Base-by-base conservation (phyloP, 139 green algal species). In the Deuterostichococcus epilithicus region DNA sequence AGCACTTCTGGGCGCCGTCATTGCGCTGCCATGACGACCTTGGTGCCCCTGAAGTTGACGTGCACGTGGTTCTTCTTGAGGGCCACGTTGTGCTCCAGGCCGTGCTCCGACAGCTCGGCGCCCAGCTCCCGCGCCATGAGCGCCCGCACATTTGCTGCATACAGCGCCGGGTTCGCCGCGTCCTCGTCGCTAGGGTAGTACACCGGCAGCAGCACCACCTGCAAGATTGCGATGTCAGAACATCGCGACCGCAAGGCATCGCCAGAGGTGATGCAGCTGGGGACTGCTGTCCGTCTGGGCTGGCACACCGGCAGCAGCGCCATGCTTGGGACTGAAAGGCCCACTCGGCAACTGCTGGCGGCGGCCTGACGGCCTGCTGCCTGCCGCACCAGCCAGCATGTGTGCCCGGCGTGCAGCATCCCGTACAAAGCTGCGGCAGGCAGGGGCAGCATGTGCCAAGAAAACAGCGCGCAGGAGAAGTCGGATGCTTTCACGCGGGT, bases 61-160 rank as follows among this genome's bases (percentile, higher is more conserved):
- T 42, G 52, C 37, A 78, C 59, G 20, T 80, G 73, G 25, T 30
- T 35, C 28, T 33, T 70, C 74, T 76, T 77, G 38, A 85, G 73
- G 37, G 69, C 72, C 65, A 74, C 72, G 60, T 85, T 74, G 28
- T 85, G 59, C 30, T 33, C 36, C 2, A 87, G 37, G 34, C 82
- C 78, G 22, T 84, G 73, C 30, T 32, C 15, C n/a, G 34, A 65
- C 10, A 81, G 52, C 36, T 32, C 4, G 33, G 68, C 73, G 34
- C 76, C 71, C 63, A 81, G 76, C 42, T 72, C 45, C 1, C 82
- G 59, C 1, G 78, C 80, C 60, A 89, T 89, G 20, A 87, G 45
- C 52, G 35, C 33, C 13, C 85, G 73, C 65, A 89, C 83, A 30
- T 87, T 86, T 3, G 68, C 58, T 2, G 85, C 85, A 65, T 89